Conservation (phyloP, 805 yeast genomes). For the Kluyveromyces aestuarii region DNA sequence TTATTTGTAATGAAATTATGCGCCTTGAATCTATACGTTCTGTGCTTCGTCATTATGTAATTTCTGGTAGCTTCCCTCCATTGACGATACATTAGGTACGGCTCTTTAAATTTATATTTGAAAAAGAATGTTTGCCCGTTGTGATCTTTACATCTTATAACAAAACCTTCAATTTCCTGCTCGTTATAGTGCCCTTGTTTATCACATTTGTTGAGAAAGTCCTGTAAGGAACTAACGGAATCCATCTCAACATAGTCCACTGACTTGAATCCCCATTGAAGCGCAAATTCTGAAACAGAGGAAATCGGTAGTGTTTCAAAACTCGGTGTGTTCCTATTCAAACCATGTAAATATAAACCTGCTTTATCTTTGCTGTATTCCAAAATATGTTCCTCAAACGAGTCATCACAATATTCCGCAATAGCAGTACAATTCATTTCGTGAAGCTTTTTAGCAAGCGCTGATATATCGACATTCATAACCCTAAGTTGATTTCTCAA, state of each 20-base stretch:
- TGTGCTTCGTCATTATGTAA: constrained; percentile 31
- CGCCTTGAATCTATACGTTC: constrained; percentile 35
- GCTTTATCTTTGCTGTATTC: constrained; percentile 57
- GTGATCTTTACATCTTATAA: constrained; percentile 51
- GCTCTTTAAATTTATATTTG: constrained; percentile 93
- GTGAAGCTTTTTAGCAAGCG: constrained; percentile 50
- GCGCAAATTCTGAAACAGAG: constrained; percentile 51
- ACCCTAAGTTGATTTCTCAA: constrained; percentile 43
- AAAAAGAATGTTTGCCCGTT: constrained; percentile 46
- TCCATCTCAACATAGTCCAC: constrained; percentile 39
- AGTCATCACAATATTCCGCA: constrained; percentile 87
- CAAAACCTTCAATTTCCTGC: constrained; percentile 87
- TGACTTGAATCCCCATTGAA: constrained; percentile 58
- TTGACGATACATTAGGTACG: constrained; percentile 82
- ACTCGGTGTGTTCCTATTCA: constrained; percentile 55
- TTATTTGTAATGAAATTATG: constrained; percentile 55
- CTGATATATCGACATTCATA: constrained; percentile 32
- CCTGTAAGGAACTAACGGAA: constrained; percentile 34
- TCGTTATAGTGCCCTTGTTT: constrained; percentile 62
- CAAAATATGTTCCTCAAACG: constrained; percentile 87
- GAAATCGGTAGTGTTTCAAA: constrained; percentile 61
- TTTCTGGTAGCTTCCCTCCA: constrained; percentile 79
- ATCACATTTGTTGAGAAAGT: constrained; percentile 47
- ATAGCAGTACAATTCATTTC: constrained; percentile 65
- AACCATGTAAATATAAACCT: constrained; percentile 86